Evolutionary conservation across 176 grass and related monocot genomes (phyloP).

Genomic region (Lolium rigidum): DNA sequence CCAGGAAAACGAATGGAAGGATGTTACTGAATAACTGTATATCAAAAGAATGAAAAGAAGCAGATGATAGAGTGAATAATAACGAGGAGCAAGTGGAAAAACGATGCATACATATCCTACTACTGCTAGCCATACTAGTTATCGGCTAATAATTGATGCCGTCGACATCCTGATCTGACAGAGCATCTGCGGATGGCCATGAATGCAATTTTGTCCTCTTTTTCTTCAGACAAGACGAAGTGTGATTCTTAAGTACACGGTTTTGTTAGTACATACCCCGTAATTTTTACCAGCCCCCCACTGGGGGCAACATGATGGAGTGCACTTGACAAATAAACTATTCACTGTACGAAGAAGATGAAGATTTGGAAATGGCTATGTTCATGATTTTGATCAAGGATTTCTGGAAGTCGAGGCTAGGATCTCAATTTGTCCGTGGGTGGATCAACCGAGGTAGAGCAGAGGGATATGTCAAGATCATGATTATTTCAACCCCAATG

Average conservation of each 20-base stretch:
- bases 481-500: too few relatives aligned
- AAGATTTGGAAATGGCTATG: too few relatives aligned
- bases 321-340: too few relatives aligned
- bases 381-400: too few relatives aligned
- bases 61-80: background rate
- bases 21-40: background rate
- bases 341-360: too few relatives aligned
- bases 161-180: conserved; percentile 26
- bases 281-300: background rate
- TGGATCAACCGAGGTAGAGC: too few relatives aligned
- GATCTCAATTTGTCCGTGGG: too few relatives aligned
- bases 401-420: too few relatives aligned
- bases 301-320: too few relatives aligned
- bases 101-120: background rate
- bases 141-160: background rate
- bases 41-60: background rate
- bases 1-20: background rate
- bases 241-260: background rate
- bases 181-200: background rate
- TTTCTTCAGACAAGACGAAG: conserved; percentile 24
- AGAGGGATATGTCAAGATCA: too few relatives aligned
- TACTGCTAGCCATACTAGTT: too few relatives aligned
- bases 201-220: background rate
- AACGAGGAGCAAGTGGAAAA: background rate
- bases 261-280: background rate